These are phyloP conservation scores for Marasmius tenuissimus DNA, from an alignment of 1,284 basidiomycete genomes.

Conservation along the genomic window DNA sequence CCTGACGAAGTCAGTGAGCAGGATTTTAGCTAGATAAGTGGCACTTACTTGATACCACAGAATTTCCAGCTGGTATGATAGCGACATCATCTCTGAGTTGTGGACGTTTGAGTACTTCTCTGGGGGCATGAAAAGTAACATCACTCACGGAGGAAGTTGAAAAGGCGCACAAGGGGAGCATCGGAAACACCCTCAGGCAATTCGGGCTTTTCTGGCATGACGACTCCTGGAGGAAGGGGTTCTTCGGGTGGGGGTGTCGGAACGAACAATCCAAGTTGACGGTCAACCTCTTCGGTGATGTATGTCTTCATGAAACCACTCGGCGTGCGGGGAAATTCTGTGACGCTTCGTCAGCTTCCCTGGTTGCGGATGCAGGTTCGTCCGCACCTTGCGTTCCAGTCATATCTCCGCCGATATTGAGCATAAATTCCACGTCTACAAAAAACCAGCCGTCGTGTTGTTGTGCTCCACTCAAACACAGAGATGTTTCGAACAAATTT, in stretches of 20 bases:
- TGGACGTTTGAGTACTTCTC: not conserved
- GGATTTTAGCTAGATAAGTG: not conserved
- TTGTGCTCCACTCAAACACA: slow-evolving; percentile 71
- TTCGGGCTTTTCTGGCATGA: slow-evolving; percentile 49
- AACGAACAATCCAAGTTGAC: slow-evolving; percentile 61
- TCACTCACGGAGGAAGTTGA: slow-evolving; percentile 76
- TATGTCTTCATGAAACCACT: slow-evolving; percentile 63
- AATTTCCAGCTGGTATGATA: slow-evolving; percentile 84
- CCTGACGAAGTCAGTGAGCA: slow-evolving; percentile 36
- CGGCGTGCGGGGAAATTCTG: slow-evolving; percentile 73
- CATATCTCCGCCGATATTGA: slow-evolving; percentile 71
- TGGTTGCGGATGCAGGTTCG: not conserved
- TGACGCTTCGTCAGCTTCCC: not conserved
- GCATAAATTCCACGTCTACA: slow-evolving; percentile 73
- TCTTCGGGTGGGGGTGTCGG: slow-evolving; percentile 41
- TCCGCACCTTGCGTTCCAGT: slow-evolving; percentile 65
- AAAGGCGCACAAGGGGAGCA: slow-evolving; percentile 75
- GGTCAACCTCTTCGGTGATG: slow-evolving; percentile 72
- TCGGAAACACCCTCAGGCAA: slow-evolving; percentile 64
- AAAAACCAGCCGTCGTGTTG: slow-evolving; percentile 81
- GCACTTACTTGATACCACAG: slow-evolving; percentile 71
- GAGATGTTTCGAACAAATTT: slow-evolving; percentile 73
- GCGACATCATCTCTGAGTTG: slow-evolving; percentile 73
- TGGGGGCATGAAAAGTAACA: slow-evolving; percentile 25
- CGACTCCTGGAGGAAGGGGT: slow-evolving; percentile 40